Conservation (phyloP, 306 rosid species). For the apple (Malus domestica) region DNA sequence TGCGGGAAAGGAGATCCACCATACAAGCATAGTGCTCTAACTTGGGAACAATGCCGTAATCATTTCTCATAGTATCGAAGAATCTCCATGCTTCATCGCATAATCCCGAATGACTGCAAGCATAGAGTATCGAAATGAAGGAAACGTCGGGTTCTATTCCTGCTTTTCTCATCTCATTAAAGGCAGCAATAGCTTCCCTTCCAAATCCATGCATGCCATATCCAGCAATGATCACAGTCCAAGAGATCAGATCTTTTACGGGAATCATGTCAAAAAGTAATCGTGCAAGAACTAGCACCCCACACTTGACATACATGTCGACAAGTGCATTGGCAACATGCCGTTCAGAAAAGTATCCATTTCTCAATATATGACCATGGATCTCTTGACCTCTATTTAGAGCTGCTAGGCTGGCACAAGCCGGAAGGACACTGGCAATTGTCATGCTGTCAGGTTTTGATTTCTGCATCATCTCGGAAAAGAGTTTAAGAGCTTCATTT, state of each 20-base stretch:
- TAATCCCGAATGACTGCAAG: slow-evolving; percentile 68
- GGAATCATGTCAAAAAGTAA: slow-evolving; percentile 42
- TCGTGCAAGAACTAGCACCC: slow-evolving; percentile 46
- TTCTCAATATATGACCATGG: slow-evolving; percentile 48
- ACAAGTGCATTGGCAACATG: slow-evolving; percentile 54
- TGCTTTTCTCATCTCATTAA: slow-evolving; percentile 42
- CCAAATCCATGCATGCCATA: slow-evolving; percentile 77
- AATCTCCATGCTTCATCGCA: slow-evolving; percentile 54
- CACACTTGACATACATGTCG: slow-evolving; percentile 67
- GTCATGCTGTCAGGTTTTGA: slow-evolving; percentile 44
- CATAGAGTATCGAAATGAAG: slow-evolving; percentile 56
- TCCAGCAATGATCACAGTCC: slow-evolving; percentile 68
- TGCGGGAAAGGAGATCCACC: slow-evolving; percentile 74
- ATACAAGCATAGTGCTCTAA: slow-evolving; percentile 64
- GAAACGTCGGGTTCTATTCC: slow-evolving; percentile 55
- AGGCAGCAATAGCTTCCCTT: slow-evolving; percentile 48
- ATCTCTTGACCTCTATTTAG: slow-evolving; percentile 59
- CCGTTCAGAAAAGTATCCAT: slow-evolving; percentile 34
- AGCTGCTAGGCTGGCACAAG: slow-evolving; percentile 69
- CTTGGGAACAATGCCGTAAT: slow-evolving; percentile 39
- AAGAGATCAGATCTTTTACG: slow-evolving; percentile 49
- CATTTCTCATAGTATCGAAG: slow-evolving; percentile 41
- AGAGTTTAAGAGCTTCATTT: slow-evolving; percentile 47
- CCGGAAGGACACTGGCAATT: slow-evolving; percentile 55
- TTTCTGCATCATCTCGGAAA: slow-evolving; percentile 42